Evolutionary conservation across 176 grass and related monocot species (phyloP).

Genomic region (Bonia amplexicaulis): DNA sequence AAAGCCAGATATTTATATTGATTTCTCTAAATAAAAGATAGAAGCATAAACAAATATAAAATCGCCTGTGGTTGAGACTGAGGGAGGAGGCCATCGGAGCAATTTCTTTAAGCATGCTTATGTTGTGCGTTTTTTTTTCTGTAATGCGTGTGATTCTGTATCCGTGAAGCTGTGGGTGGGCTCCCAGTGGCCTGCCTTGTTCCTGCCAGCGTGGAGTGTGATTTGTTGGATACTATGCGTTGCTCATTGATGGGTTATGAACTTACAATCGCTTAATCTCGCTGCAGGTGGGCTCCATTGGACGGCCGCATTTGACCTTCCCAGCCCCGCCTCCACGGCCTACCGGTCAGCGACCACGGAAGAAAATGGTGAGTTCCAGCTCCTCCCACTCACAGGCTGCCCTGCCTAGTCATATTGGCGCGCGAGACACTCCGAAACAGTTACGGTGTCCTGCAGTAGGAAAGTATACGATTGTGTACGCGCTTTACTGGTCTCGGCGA

Average conservation of each 20-base stretch:
- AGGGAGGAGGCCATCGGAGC: not conserved
- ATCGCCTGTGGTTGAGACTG: not conserved
- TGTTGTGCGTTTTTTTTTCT: not conserved
- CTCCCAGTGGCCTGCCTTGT: not conserved
- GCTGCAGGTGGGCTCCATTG: slow-evolving; percentile 32
- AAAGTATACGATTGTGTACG: slow-evolving; percentile 17
- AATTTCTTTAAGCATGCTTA: slow-evolving; percentile 16
- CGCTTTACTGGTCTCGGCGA: slow-evolving; percentile 13
- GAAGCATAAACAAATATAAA: too few species aligned
- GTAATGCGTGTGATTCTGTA: not conserved
- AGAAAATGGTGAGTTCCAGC: slow-evolving; percentile 49
- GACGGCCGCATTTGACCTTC: slow-evolving; percentile 19
- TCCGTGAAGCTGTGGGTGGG: slow-evolving; percentile 3
- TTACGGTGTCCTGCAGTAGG: not conserved
- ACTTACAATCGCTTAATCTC: not conserved
- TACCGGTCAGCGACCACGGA: slow-evolving; percentile 27
- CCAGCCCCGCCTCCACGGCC: slow-evolving; percentile 9
- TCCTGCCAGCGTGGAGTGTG: slow-evolving; percentile 1
- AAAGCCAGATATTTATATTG: too few species aligned
- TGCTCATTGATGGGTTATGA: not conserved
- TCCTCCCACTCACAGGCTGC: too few species aligned
- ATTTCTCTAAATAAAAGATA: too few species aligned
- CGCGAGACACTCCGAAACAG: not conserved
- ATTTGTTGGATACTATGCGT: not conserved
- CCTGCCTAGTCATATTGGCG: not conserved